Evolutionary conservation across 306 rosid genomes (phyloP), one percentile per base, ranked within the genome.

Genomic region (Quercus cerris): DNA sequence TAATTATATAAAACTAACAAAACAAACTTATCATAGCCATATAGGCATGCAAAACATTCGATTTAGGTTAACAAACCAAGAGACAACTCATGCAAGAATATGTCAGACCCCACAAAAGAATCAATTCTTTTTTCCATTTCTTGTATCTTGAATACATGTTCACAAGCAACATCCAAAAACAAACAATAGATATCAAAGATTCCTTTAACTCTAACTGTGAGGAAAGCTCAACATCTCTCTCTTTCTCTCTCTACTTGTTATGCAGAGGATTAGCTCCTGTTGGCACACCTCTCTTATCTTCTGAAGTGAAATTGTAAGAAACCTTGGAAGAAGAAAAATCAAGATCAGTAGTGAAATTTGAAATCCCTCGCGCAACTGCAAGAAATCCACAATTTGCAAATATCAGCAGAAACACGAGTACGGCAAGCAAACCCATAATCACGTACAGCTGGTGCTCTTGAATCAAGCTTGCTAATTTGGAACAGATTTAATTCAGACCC

Each of bases 201-300:
- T 87, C 89, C 84, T 78, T 80, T 20, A 30, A 54, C 74, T 31
- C 35, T 80, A 55, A 79, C 57, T 30, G 30, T 27, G 56, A 15
- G 20, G 67, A 58, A 49, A 49, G 15, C 75, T 54, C 49, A 51
- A 18, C 33, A 15, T 71, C 70, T 46, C 64, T 80, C 49, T 44
- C 51, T 55, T 56, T 64, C 73, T 78, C 10, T 80, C 44, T 33
- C 25, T 38, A 90, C 74, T 91, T 77, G 83, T 88, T 88, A 76
- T 88, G 94, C 75, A 88, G 86, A 75, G 94, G 94, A 88, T 88
- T 90, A 57, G 90, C 86, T 76, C 92, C 92, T 0, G 90, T 66
- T 31, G 94, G 94, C 73, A 88, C 82, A 1, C 92, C 85, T 75
- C 91, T 84, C 83, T 90, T 86, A 56, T 84, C 86, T 79, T 90